Evolutionary conservation across 805 yeast genomes (phyloP), one percentile per base, ranked within the genome.

Genomic region (Yarrowia hollandica): DNA sequence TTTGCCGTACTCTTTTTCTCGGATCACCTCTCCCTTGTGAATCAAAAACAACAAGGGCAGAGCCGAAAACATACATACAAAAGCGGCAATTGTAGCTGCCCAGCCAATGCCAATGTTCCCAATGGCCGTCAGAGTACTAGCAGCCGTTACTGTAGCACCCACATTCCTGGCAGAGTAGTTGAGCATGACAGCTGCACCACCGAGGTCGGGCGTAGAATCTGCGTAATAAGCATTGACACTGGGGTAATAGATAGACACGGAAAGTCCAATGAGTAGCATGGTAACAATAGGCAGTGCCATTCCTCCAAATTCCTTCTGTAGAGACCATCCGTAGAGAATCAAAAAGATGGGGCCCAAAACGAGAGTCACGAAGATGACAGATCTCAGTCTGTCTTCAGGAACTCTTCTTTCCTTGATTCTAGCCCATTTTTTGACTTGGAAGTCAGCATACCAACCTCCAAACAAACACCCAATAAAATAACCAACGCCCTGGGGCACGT

Each of bases 401-500:
- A 81, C 70, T 57, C 84, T 63, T 5, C 68, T 62, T 1, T 81
- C 81, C 48, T 60, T 60, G 25, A 77, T 68, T 18, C 69, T 72
- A 41, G 64, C 67, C 67, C 77, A 77, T 61, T 72, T 74, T 50
- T 71, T 73, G 10, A 80, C 83, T 30, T 72, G 70, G 38, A 68
- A 66, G 65, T 82, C 85, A 0, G 85, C 81, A 71, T 74, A 78
- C 55, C 68, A 66, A 0, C 85, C 85, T 1, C 85, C 85, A 60
- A 77, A 50, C n/a, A 77, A 71, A 6, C 82, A 75, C 0, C 85
- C 85, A 0, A 66, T 28, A 1, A 81, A 39, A 62, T 79, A 80
- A 0, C 86, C 86, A 12, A 68, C 7, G 0, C 85, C 85, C 0
- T 85, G 84, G 4, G 85, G 78, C 4, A 82, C 66, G 62, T 82